A percentile compares a stretch with the other conserved stretches of the same genome.
These are phyloP conservation scores for Microcyclosporella mali DNA, from an alignment of 2,329 filamentous ascomycete species.

Conservation along the genomic window DNA sequence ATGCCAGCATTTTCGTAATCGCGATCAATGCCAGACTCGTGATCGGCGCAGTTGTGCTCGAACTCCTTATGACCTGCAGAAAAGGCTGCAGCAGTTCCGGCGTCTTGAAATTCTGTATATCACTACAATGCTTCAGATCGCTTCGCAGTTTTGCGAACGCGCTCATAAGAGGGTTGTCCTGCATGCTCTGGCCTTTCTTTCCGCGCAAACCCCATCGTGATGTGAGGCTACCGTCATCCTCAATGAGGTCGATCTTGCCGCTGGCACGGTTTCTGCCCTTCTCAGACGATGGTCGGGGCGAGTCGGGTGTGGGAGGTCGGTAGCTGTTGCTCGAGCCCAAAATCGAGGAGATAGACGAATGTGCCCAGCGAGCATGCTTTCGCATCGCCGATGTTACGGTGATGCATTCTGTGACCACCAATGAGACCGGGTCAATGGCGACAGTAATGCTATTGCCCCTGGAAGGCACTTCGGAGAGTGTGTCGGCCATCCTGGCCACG, in stretches of 20 bases:
- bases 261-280: conserved; percentile 32
- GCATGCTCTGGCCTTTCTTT: conserved; percentile 94
- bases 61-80: conserved; percentile 91
- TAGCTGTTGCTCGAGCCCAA: conserved; percentile 50
- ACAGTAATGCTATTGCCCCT: conserved; percentile 20
- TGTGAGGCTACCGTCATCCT: conserved; percentile 49
- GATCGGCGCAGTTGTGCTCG: conserved; percentile 90
- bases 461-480: neutral
- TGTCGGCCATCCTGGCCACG: conserved; percentile 1
- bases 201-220: conserved; percentile 90
- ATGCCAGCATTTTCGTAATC: conserved; percentile 93
- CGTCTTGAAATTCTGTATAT: conserved; percentile 84
- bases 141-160: conserved; percentile 85
- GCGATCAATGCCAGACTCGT: conserved; percentile 90
- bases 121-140: conserved; percentile 79
- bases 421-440: conserved; percentile 36
- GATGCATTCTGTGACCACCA: conserved; percentile 98
- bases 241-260: conserved; percentile 30
- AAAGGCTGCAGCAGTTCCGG: conserved; percentile 87
- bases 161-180: conserved; percentile 93
- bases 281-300: conserved; percentile 9
- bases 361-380: conserved; percentile 91
- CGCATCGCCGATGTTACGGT: conserved; percentile 97
- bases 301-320: conserved; percentile 12
- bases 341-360: conserved; percentile 93